These are phyloP conservation scores for Hippophae gyantsensis DNA, from an alignment of 306 rosid genomes.

Conservation along the genomic window DNA sequence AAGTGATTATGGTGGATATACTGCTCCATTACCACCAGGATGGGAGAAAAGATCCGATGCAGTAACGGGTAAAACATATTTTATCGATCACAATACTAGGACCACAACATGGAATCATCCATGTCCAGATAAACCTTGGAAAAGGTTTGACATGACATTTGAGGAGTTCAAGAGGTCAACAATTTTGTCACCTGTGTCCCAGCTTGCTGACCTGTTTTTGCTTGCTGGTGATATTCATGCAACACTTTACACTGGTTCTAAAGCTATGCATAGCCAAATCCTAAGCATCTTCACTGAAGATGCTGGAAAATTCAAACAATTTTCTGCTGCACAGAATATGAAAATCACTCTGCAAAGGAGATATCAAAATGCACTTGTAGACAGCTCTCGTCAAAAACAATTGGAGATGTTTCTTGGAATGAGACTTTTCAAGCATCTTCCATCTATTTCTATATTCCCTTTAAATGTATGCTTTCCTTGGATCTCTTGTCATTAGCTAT, in stretches of 20 bases:
- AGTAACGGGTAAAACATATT: constrained; percentile 81
- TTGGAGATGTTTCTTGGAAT: constrained; percentile 90
- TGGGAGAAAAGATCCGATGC: constrained; percentile 98
- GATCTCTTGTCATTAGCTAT: constrained; percentile 20
- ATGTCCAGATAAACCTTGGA: constrained; percentile 98
- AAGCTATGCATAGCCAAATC: constrained; percentile 99
- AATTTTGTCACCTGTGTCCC: constrained; percentile 81
- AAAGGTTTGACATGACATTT: constrained; percentile 93
- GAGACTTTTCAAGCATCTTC: constrained; percentile 98
- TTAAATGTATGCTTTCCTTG: constrained; percentile 59
- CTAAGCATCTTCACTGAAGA: constrained; percentile 95
- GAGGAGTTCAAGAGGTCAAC: constrained; percentile 93
- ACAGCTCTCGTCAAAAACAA: constrained; percentile 97
- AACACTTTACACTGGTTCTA: constrained; percentile 94
- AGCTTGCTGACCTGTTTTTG: constrained; percentile 85
- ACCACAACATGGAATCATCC: constrained; percentile 98
- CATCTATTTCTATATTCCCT: constrained; percentile 80
- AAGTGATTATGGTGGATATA: constrained; percentile 60
- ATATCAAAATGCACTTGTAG: constrained; percentile 86
- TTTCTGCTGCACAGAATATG: constrained; percentile 92
- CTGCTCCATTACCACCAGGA: constrained; percentile 94
- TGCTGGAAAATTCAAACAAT: constrained; percentile 85
- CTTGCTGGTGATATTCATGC: constrained; percentile 98
- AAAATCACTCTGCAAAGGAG: constrained; percentile 93
- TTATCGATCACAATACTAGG: constrained; percentile 90